Base-by-base conservation (phyloP, 2,329 filamentous ascomycete species). In the Blastomyces gilchristii region DNA sequence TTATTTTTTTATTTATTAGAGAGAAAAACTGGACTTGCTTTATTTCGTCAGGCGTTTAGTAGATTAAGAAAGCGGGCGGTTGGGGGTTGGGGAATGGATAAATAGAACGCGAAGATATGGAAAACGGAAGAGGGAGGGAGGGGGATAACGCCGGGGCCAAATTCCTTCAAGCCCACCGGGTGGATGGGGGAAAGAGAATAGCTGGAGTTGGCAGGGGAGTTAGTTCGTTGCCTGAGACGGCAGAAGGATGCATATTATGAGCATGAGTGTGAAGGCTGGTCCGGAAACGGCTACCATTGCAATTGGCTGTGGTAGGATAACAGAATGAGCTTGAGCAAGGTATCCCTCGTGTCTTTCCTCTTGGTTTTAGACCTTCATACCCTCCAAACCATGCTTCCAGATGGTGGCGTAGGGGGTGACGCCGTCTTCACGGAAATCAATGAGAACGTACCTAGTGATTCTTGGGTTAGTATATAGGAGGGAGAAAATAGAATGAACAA, bases 371-470 rank as follows among this genome's bases (percentile, higher is more conserved):
- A 97, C 91, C 90, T 99, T 97, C 83, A 86, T 86, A 82, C 88
- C 87, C 71, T 81, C 82, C 68, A 97, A 80, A 74, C 93, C 94
- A 81, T 97, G 89, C 86, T 97, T 97, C 93, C 92, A 97, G 81
- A 95, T 81, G 69, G 86, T 89, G 72, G 96, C 83, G 76, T 84
- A 99, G 65, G 94, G 94, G 63, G 93, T 97, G 70, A 88, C 78
- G 77, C 94, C 94, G 72, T 97, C 94, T 78, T 96, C 92, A 72
- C 94, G 93, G 86, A 96, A 99, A 85, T 97, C 95, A 76, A 97
- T 88, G 70, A 97, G 89, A 69, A 92, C 83, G 72, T 96, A 83
- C 86, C 89, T 92, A 67, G 34, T 60, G 63, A 39, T 47, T 7
- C 14, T 22, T 18, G 25, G 45, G 39, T 56, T 31, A 43, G 34